Evolutionary conservation across 208 protist genomes (phyloP).

Genomic region (Sergeia podlipaevii): DNA sequence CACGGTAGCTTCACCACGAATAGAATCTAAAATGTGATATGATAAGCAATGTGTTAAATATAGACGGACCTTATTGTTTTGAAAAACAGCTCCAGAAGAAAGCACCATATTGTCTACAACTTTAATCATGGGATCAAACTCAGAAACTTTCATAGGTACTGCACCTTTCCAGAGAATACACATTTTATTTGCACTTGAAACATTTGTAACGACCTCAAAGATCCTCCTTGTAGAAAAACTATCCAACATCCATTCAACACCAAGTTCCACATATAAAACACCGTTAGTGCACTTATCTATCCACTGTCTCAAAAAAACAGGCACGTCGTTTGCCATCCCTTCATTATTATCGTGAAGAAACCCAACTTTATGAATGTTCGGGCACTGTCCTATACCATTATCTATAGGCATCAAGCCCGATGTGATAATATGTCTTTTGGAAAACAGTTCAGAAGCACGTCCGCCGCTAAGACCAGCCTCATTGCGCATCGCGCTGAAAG

Average conservation of each 20-base stretch:
- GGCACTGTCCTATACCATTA: slow-evolving; percentile 16
- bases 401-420: slow-evolving; percentile 38
- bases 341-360: slow-evolving; percentile 26
- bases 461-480: neutral
- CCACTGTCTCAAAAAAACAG: slow-evolving; percentile 11
- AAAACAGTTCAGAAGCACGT: slow-evolving; percentile 4
- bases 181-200: slow-evolving; percentile 13
- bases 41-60: slow-evolving; percentile 20
- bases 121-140: no score
- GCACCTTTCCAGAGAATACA: neutral
- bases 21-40: slow-evolving; percentile 18
- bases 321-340: neutral
- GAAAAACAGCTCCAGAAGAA: slow-evolving; percentile 9
- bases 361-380: slow-evolving; percentile 38
- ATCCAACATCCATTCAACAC: slow-evolving; percentile 1
- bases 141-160: neutral
- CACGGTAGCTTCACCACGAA: neutral
- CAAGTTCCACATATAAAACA: slow-evolving; percentile 21
- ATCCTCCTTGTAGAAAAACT: slow-evolving; percentile 3
- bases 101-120: slow-evolving; percentile 6
- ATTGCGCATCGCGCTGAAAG: slow-evolving; percentile 2
- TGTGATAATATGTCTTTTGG: slow-evolving; percentile 26
- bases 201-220: slow-evolving; percentile 1
- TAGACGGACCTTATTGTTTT: slow-evolving; percentile 10
- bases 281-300: slow-evolving; percentile 15